These are phyloP conservation scores for Pelargonium citronellum DNA, from an alignment of 441 rosid species.

Conservation along the genomic window DNA sequence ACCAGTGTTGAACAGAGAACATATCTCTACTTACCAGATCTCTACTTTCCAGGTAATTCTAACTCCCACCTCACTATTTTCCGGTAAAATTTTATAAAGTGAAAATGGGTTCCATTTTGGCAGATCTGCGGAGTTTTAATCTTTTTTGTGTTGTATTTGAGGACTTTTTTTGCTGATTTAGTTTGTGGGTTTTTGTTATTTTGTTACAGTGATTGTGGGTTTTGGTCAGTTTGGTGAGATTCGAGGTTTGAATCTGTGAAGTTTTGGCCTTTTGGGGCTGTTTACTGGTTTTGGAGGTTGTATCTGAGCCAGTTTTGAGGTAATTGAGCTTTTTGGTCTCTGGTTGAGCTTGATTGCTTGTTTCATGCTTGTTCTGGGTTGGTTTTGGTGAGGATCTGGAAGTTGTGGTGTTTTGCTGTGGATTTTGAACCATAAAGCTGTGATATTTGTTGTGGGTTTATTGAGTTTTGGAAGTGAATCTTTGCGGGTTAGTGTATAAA, in stretches of 20 bases:
- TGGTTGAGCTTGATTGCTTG: not conserved
- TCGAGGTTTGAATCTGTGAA: slow-evolving; percentile 15
- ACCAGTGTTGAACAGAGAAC: not conserved
- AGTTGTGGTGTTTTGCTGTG: slow-evolving; percentile 3
- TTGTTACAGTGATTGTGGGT: slow-evolving; percentile 2
- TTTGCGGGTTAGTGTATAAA: slow-evolving; percentile 12
- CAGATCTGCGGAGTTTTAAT: slow-evolving; percentile 7
- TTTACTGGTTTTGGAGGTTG: not conserved
- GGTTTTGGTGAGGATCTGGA: slow-evolving; percentile 34
- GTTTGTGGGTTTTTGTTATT: slow-evolving; percentile 1
- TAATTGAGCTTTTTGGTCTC: slow-evolving; percentile 14
- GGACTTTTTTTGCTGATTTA: not conserved
- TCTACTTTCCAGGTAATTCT: not conserved
- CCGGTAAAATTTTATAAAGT: not conserved
- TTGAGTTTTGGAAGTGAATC: slow-evolving; percentile 21
- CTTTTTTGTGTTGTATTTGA: not conserved
- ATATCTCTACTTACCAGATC: not conserved
- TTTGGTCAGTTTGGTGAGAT: not conserved
- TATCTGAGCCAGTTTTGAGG: not conserved
- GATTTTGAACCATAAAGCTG: slow-evolving; percentile 20
- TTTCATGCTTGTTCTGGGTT: slow-evolving; percentile 27
- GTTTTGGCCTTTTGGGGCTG: slow-evolving; percentile 3
- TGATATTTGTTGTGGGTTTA: slow-evolving; percentile 11
- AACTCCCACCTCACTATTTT: not conserved
- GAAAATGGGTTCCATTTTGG: not conserved